Evolutionary conservation across 257 asterid genomes (phyloP), one percentile per base, ranked within the genome.

Genomic region (Fraxinus cuspidata): DNA sequence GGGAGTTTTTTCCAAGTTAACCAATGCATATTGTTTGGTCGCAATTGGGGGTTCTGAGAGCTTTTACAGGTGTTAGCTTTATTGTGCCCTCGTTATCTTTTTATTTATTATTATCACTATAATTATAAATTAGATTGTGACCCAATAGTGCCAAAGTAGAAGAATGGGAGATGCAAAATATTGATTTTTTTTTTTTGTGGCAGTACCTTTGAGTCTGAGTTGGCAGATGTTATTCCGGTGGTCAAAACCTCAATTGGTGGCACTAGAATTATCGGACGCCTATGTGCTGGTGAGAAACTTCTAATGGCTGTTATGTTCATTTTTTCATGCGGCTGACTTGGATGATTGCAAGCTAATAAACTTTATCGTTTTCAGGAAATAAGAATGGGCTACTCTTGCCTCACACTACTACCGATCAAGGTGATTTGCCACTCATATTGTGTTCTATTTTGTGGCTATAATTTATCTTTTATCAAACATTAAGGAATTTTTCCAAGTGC

Each of bases 21-120:
- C 99, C 65, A 92, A 92, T 86, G 99, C 97, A 4, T 94, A 92
- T 77, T 94, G 99, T 79, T 86, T 94, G 84, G 97, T 94, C 34
- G 97, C 97, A 1, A 92, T 88, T 77, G 99, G 99, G 49, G 97
- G 99, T 63, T 94, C 99, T 70, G 99, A 94, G 77, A 94, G 91
- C 85, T 94, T 92, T 79, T 92, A 92, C 91, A 94, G 96, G 98
- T 88, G 69, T 56, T 32, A 47, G 38, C 82, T 40, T 12, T 13
- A 2, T 29, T 25, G 19, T 7, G 7, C 2, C 71, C 34, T 29
- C 29, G n/a, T 58, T 1, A 10, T 53, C 53, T 25, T 58, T 70
- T 47, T 74, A 19, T n/a, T 83, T 70, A 18, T 79, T 34, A 23
- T n/a, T 23, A 27, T 27, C 3, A 1, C 0, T 40, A 40, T 4